These are phyloP conservation scores for Schwanniomyces pseudopolymorphus DNA, from an alignment of 805 yeast species.

Conservation along the genomic window DNA sequence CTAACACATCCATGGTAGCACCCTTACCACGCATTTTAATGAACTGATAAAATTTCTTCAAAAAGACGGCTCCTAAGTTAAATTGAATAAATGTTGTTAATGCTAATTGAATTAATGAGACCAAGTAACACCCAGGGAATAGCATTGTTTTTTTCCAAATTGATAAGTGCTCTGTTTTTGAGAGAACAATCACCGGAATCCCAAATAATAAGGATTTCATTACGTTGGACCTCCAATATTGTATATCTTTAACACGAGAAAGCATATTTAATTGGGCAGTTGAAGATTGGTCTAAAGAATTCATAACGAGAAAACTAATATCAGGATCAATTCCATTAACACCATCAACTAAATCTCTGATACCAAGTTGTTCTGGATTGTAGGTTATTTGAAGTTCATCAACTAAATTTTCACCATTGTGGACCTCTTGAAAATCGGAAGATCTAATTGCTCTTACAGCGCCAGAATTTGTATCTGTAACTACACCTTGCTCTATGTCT, in stretches of 20 bases:
- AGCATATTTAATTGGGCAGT: constrained; percentile 68
- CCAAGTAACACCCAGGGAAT: constrained; percentile 63
- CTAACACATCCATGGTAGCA: constrained; percentile 90
- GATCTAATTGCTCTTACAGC: constrained; percentile 13
- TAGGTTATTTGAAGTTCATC: constrained; percentile 46
- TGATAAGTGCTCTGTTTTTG: constrained; percentile 45
- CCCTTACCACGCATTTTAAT: constrained; percentile 55
- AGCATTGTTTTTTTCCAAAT: constrained; percentile 34
- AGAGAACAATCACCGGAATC: constrained; percentile 54
- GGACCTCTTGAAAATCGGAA: constrained; percentile 13
- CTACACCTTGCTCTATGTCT: background rate
- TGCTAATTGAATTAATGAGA: constrained; percentile 58
- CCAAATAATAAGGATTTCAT: constrained; percentile 55
- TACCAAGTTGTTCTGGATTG: constrained; percentile 53
- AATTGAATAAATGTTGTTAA: constrained; percentile 64
- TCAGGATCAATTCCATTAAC: constrained; percentile 49
- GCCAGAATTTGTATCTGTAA: constrained; percentile 14
- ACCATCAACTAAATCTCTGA: constrained; percentile 56
- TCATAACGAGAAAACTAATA: constrained; percentile 49
- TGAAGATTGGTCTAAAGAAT: constrained; percentile 51
- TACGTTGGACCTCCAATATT: constrained; percentile 65
- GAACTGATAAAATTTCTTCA: constrained; percentile 62
- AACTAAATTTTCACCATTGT: constrained; percentile 15
- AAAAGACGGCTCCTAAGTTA: constrained; percentile 65
- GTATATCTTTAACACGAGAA: constrained; percentile 68